phyloP scores from a whole-genome alignment of 495 filamentous ascomycete species.

The Neurospora tetrasperma region DNA sequence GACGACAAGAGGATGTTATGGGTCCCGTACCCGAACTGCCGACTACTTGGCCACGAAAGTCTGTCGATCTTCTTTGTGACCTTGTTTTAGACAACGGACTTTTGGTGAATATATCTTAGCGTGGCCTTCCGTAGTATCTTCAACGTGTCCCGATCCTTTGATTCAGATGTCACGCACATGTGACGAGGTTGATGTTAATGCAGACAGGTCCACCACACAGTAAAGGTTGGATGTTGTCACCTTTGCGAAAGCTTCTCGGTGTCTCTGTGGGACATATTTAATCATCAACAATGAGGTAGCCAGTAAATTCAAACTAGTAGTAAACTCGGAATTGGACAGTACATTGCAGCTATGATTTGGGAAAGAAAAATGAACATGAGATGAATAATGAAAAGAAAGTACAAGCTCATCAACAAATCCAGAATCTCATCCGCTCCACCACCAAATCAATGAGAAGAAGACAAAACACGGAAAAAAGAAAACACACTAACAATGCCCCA shows the following conservation, averaged over 20 bases:
- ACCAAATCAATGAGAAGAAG: neutral
- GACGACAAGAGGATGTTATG: neutral
- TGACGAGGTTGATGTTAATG: neutral
- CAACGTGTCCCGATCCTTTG: neutral
- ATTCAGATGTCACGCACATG: neutral
- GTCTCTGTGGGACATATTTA: neutral
- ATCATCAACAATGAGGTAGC: neutral
- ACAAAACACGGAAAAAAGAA: neutral
- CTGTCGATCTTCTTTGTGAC: neutral
- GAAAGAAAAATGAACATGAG: neutral
- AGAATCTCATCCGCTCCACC: neutral
- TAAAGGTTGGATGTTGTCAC: neutral
- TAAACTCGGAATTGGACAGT: neutral
- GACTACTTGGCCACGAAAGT: neutral
- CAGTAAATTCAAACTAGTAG: neutral
- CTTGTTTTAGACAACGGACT: neutral
- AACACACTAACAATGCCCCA: neutral
- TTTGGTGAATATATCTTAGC: rapidly evolving
- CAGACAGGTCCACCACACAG: neutral
- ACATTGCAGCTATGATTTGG: neutral
- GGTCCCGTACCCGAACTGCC: neutral
- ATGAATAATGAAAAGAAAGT: neutral
- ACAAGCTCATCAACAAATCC: neutral
- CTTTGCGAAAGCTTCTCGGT: neutral
- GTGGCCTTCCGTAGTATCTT: neutral